phyloP scores from a whole-genome alignment of 2,329 filamentous ascomycete genomes.

The Pyrenophora graminea region DNA sequence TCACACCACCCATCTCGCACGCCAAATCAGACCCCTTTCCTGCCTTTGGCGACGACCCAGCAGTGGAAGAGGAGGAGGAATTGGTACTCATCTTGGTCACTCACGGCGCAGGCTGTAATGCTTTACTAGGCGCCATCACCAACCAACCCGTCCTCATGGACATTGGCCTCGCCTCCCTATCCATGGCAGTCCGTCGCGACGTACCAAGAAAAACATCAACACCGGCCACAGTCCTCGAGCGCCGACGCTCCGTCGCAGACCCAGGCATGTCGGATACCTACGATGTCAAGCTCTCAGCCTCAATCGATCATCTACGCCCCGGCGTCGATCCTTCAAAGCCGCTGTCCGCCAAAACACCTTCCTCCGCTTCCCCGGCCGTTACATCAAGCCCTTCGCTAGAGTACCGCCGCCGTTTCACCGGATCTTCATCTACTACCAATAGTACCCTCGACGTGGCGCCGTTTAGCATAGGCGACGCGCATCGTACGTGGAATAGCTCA shows the following conservation, averaged over 20 bases:
- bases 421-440: conserved; percentile 18
- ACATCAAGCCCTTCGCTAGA: conserved; percentile 33
- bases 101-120: conserved; percentile 95
- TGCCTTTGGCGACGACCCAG: conserved; percentile 40
- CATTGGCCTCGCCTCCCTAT: conserved; percentile 86
- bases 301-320: conserved; percentile 71
- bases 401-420: conserved; percentile 27
- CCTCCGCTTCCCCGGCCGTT: conserved; percentile 37
- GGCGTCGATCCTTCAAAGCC: conserved; percentile 49
- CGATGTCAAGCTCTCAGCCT: conserved; percentile 75
- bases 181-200: conserved; percentile 66
- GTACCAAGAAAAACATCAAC: conserved; percentile 32
- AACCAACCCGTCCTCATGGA: conserved; percentile 90
- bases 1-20: conserved; percentile 21
- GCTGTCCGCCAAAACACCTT: conserved; percentile 18
- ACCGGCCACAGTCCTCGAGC: conserved; percentile 30
- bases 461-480: conserved; percentile 36
- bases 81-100: conserved; percentile 86
- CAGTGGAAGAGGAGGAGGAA: conserved; percentile 61
- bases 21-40: conserved; percentile 35
- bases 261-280: conserved; percentile 62
- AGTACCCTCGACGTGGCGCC: conserved; percentile 39
- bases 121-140: conserved; percentile 87
- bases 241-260: conserved; percentile 49
- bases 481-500: conserved; percentile 42